A percentile compares a stretch with the other conserved stretches of the same genome.
Evolutionary conservation across 805 yeast species (phyloP).

Genomic region (Nakazawaea holstii): DNA sequence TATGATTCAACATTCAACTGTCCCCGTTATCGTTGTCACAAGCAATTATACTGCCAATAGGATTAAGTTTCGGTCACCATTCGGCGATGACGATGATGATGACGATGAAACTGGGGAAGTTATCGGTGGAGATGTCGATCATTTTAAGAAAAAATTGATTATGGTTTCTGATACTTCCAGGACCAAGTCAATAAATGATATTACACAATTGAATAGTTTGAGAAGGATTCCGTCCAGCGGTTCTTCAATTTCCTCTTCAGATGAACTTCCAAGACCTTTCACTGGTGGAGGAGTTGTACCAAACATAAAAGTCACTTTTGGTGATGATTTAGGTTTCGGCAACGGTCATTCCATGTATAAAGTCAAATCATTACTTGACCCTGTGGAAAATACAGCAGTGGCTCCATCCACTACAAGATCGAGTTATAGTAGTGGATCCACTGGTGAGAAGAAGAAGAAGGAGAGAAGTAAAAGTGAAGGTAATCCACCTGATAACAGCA

Average conservation of each 20-base stretch:
- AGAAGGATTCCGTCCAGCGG: slow-evolving; percentile 11
- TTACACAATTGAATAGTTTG: slow-evolving; percentile 5
- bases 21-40: slow-evolving; percentile 13
- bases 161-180: slow-evolving; percentile 13
- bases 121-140: slow-evolving; percentile 14
- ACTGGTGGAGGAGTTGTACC: slow-evolving; percentile 9
- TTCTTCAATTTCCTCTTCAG: slow-evolving; percentile 12
- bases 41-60: background rate
- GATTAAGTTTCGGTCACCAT: background rate
- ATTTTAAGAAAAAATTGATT: slow-evolving; percentile 19
- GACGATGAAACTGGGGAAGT: background rate
- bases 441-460: background rate
- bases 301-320: slow-evolving; percentile 20
- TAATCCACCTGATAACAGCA: background rate
- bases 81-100: slow-evolving; percentile 11
- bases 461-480: slow-evolving; percentile 9
- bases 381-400: background rate
- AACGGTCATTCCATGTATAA: slow-evolving; percentile 14
- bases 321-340: slow-evolving; percentile 16
- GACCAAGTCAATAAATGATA: slow-evolving; percentile 12
- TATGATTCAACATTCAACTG: slow-evolving; percentile 8
- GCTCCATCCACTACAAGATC: slow-evolving; percentile 2
- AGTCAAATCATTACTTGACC: slow-evolving; percentile 20
- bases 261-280: slow-evolving; percentile 17
- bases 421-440: background rate